These are phyloP conservation scores for Pachyrhizus erosus DNA, from an alignment of 306 rosid genomes.

Conservation along the genomic window DNA sequence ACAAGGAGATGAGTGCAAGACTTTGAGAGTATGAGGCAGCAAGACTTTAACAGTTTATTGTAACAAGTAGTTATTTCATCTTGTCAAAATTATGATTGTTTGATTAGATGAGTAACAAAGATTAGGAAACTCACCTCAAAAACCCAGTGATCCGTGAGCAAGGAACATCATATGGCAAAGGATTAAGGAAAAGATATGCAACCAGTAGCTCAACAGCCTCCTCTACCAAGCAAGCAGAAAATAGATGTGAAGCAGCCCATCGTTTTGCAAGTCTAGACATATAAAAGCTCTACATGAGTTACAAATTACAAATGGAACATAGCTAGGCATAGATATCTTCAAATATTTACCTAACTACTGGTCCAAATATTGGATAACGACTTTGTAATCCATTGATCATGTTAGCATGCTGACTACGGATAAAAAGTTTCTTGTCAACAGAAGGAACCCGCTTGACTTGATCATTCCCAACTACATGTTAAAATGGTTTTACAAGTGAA, in stretches of 20 bases:
- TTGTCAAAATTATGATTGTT: constrained; percentile 19
- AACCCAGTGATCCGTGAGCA: constrained; percentile 89
- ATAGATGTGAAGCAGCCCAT: constrained; percentile 93
- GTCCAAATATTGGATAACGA: constrained; percentile 75
- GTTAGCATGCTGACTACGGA: constrained; percentile 83
- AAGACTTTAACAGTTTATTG: too few species aligned
- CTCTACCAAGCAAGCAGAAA: constrained; percentile 89
- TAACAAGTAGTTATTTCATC: constrained; percentile 30
- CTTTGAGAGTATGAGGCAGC: too few species aligned
- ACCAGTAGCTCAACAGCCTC: constrained; percentile 93
- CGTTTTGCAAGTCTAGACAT: constrained; percentile 90
- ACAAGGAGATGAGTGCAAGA: too few species aligned
- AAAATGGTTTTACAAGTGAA: constrained; percentile 42
- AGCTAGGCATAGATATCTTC: constrained; percentile 16
- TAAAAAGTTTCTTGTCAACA: constrained; percentile 70
- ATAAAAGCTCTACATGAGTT: constrained; percentile 41
- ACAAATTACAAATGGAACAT: constrained; percentile 20
- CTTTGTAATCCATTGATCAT: constrained; percentile 91
- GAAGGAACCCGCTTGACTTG: constrained; percentile 63
- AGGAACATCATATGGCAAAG: constrained; percentile 82
- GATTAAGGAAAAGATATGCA: constrained; percentile 78
- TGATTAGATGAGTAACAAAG: constrained; percentile 32
- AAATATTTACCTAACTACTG: constrained; percentile 79
- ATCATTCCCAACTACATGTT: constrained; percentile 64
- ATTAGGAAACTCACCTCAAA: constrained; percentile 66